Evolutionary conservation across 2,329 filamentous ascomycete genomes (phyloP).

Genomic region (Stemphylium beticola): DNA sequence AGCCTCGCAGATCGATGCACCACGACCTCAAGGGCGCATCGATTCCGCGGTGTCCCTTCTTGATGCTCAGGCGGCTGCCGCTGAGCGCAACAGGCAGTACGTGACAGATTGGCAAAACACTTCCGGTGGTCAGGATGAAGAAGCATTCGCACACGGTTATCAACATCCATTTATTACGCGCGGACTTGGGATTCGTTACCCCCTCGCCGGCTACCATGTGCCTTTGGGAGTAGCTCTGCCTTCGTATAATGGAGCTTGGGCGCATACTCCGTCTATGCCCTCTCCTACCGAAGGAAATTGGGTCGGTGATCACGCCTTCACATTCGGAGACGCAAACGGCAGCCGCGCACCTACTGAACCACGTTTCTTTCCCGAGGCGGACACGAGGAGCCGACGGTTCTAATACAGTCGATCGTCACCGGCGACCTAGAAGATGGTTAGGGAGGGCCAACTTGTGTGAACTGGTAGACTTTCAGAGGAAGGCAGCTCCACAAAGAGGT

Average conservation of each 20-base stretch:
- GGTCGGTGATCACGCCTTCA: background rate
- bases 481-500: background rate
- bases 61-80: slow-evolving; percentile 27
- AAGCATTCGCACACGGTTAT: background rate
- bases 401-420: background rate
- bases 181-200: background rate
- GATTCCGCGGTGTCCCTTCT: slow-evolving; percentile 31
- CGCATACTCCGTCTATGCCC: background rate
- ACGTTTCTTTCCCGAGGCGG: background rate
- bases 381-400: background rate
- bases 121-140: background rate
- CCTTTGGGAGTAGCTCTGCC: slow-evolving; percentile 3
- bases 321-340: background rate
- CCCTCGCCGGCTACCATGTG: background rate
- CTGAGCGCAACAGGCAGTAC: slow-evolving; percentile 18
- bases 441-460: background rate
- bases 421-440: background rate
- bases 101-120: slow-evolving; percentile 1
- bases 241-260: background rate
- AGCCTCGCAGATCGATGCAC: slow-evolving; percentile 33
- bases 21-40: slow-evolving; percentile 29
- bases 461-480: background rate
- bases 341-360: background rate
- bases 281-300: background rate
- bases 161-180: background rate